These are phyloP conservation scores for Xylaria polymorpha DNA, from an alignment of 2,329 filamentous ascomycete species.

Conservation along the genomic window DNA sequence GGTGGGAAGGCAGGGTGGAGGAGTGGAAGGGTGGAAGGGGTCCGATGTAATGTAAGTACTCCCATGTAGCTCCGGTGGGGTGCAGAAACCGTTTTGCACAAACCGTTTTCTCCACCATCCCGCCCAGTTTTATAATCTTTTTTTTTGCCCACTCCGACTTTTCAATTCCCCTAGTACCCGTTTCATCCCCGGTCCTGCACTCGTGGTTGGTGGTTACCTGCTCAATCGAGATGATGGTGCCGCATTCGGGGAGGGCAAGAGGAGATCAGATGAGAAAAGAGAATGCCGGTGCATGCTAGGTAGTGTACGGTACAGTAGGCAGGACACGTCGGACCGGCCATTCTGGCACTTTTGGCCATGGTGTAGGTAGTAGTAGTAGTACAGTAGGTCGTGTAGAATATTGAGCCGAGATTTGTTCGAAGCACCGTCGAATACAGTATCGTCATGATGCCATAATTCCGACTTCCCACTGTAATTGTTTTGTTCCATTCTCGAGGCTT, in stretches of 20 bases:
- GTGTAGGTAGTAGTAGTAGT: no score
- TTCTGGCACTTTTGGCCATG: no score
- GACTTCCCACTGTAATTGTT: background rate
- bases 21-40: background rate
- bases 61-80: conserved; percentile 16
- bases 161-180: background rate
- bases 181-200: conserved; percentile 32
- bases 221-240: conserved; percentile 29
- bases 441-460: no score
- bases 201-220: conserved; percentile 25
- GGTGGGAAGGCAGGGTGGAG: background rate
- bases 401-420: background rate
- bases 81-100: conserved; percentile 22
- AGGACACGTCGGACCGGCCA: background rate
- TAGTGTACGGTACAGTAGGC: background rate
- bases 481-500: background rate
- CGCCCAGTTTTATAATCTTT: conserved; percentile 9
- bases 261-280: conserved; percentile 2
- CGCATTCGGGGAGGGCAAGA: conserved; percentile 12
- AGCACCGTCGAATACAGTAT: background rate
- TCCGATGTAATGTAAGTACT: conserved; percentile 3
- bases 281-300: conserved; percentile 4
- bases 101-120: conserved; percentile 30
- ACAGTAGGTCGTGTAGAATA: background rate
- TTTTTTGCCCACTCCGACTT: background rate